Evolutionary conservation across 1,139 yeast species (phyloP).

Genomic region (Candida pseudoviswanathii): DNA sequence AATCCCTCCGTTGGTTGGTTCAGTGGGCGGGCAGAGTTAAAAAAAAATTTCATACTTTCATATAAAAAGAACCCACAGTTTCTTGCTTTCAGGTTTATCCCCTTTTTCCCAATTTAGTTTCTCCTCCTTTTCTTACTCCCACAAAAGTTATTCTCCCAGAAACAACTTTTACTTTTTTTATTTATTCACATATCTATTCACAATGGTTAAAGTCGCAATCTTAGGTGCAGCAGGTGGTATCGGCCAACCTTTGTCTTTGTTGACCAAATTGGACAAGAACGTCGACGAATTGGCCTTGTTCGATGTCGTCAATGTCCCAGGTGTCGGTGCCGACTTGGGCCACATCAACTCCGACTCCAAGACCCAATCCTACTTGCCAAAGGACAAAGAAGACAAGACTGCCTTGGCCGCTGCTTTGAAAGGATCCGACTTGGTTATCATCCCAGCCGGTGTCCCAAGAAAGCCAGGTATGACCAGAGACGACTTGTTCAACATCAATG

Average conservation of each 20-base stretch:
- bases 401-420: conserved; percentile 78
- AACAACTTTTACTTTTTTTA: background rate
- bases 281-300: conserved; percentile 85
- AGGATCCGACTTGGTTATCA: conserved; percentile 84
- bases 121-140: conserved; percentile 2
- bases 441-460: conserved; percentile 99
- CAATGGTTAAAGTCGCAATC: conserved; percentile 74
- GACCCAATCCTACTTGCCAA: conserved; percentile 80
- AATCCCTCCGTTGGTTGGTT: background rate
- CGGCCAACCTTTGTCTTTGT: conserved; percentile 94
- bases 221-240: conserved; percentile 98
- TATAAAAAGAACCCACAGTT: background rate
- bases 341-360: conserved; percentile 90
- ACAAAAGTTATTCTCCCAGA: conserved; percentile 2
- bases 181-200: conserved; percentile 1
- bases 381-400: conserved; percentile 62
- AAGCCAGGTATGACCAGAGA: conserved; percentile 99
- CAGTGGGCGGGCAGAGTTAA: background rate
- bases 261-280: conserved; percentile 83
- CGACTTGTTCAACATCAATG: conserved; percentile 96
- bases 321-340: conserved; percentile 95
- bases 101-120: background rate
- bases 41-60: background rate
- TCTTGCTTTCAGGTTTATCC: conserved; percentile 3
- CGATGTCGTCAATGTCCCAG: conserved; percentile 93